Evolutionary conservation across 495 filamentous ascomycete genomes (phyloP), one percentile per base, ranked within the genome.

Genomic region (Niebla homalea): DNA sequence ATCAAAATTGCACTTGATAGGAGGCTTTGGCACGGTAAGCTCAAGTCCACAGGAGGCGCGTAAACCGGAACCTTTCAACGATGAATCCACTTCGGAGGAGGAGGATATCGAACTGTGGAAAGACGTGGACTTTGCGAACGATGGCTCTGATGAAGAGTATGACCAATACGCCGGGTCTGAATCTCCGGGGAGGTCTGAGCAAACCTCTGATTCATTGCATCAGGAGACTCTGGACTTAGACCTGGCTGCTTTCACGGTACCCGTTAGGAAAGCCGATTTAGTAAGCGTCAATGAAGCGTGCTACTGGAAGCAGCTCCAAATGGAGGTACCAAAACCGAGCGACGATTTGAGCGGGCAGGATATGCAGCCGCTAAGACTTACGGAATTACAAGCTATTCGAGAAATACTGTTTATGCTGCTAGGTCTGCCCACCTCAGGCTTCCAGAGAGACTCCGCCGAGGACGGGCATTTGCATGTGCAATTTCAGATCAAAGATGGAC

Each of bases 391-490:
- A 49, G 62, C 79, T 4, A 68, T 89, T 29, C 80, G 89, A 38
- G 89, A 97, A 55, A 71, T 78, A 1, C 67, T 94, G 1, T 89
- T 85, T 55, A 90, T 94, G 87, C 75, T 97, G 1, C 73, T 77
- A 29, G 89, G 87, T 0, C 67, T 94, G 18, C 77, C 81, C 35
- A 93, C 85, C 0, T 81, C 77, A 18, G 62, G 94, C 5, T 94
- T 85, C 49, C 57, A 57, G 60, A 61, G 61, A 7, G 43, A 66
- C 32, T 70, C 77, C 29, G 56, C 68, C 15, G 60, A 61, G 1
- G n/a, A 45, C 2, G 56, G 71, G 12, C 64, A 59, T 32, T 47
- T 72, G 18, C 66, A 66, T 49, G 62, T 60, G 25, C 59, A 58
- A 36, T 70, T 70, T 56, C 57, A 53, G 0, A 57, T 76, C 29